Percentiles rank a stretch among this genome's conserved stretches.
Evolutionary conservation across 2,329 filamentous ascomycete genomes (phyloP).

Genomic region (Magnaporthiopsis incrustans): DNA sequence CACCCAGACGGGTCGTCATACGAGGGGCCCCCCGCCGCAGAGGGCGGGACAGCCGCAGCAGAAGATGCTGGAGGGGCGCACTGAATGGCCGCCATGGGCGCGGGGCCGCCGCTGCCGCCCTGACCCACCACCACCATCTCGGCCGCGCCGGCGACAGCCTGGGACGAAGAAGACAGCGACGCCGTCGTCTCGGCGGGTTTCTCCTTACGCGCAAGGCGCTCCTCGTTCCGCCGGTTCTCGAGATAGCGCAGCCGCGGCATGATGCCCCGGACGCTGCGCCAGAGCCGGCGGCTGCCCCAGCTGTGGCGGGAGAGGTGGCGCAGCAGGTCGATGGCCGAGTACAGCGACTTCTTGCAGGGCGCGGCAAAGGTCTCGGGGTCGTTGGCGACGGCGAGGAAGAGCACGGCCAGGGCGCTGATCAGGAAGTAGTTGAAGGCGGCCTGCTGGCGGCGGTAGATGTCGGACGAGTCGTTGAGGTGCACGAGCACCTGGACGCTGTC

Average conservation of each 20-base stretch:
- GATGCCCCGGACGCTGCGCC: conserved; percentile 27
- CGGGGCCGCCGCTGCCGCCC: too few species aligned
- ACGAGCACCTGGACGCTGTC: conserved; percentile 26
- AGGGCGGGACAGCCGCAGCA: too few species aligned
- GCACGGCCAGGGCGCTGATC: conserved; percentile 27
- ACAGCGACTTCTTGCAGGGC: conserved; percentile 23
- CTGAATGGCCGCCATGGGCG: too few species aligned
- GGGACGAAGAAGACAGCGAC: too few species aligned
- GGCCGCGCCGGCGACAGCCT: too few species aligned
- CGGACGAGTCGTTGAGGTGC: conserved; percentile 26
- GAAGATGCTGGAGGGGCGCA: too few species aligned
- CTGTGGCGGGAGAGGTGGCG: conserved; percentile 24
- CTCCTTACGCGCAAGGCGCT: neutral
- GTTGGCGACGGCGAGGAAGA: conserved; percentile 37
- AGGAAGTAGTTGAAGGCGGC: conserved; percentile 33
- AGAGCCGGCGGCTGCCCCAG: conserved; percentile 24
- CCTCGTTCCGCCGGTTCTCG: conserved; percentile 14
- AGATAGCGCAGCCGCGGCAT: conserved; percentile 23
- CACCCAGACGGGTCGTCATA: conserved; percentile 8
- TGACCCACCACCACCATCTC: too few species aligned
- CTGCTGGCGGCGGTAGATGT: conserved; percentile 29
- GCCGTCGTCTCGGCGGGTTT: too few species aligned
- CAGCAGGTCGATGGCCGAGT: conserved; percentile 24
- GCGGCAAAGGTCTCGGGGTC: conserved; percentile 32
- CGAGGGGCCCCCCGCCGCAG: too few species aligned